Evolutionary conservation across 129 eudicot genomes (phyloP).

Genomic region (Saposhnikovia divaricata): DNA sequence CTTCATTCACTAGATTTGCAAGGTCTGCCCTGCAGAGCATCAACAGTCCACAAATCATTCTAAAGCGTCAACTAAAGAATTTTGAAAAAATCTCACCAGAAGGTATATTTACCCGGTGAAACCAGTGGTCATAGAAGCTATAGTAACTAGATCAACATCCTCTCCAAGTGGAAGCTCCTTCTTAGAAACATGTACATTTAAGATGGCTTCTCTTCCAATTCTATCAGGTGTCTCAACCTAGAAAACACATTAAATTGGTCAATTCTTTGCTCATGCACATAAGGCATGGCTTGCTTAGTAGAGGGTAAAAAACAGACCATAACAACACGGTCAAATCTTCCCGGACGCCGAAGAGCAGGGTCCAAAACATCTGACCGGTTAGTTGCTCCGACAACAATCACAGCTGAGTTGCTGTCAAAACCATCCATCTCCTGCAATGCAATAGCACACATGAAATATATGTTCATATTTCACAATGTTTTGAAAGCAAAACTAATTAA

Average conservation of each 20-base stretch:
- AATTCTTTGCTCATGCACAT: not conserved
- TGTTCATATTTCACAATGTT: not conserved
- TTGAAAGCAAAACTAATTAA: not conserved
- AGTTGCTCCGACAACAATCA: slow-evolving; percentile 97
- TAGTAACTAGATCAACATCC: slow-evolving; percentile 64
- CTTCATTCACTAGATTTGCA: slow-evolving; percentile 97
- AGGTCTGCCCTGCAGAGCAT: slow-evolving; percentile 85
- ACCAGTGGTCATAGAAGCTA: slow-evolving; percentile 97
- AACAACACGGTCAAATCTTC: slow-evolving; percentile 99
- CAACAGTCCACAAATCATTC: slow-evolving; percentile 11
- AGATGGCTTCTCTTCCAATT: slow-evolving; percentile 80
- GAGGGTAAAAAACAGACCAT: slow-evolving; percentile 44
- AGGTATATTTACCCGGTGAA: slow-evolving; percentile 76
- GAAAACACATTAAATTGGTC: not conserved
- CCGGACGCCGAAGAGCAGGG: slow-evolving; percentile 99
- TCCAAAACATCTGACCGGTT: slow-evolving; percentile 95
- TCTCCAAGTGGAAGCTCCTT: slow-evolving; percentile 88
- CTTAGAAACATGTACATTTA: slow-evolving; percentile 77
- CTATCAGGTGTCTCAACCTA: slow-evolving; percentile 99
- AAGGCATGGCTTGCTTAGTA: not conserved
- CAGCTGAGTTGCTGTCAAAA: slow-evolving; percentile 97
- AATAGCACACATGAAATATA: slow-evolving; percentile 15
- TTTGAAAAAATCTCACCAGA: not conserved
- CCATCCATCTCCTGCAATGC: slow-evolving; percentile 98
- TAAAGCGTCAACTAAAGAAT: slow-evolving; percentile 4